Percentiles rank a stretch among this genome's conserved stretches.
Conservation (phyloP, 352 stramenopile genomes). For the Peronospora farinosa region DNA sequence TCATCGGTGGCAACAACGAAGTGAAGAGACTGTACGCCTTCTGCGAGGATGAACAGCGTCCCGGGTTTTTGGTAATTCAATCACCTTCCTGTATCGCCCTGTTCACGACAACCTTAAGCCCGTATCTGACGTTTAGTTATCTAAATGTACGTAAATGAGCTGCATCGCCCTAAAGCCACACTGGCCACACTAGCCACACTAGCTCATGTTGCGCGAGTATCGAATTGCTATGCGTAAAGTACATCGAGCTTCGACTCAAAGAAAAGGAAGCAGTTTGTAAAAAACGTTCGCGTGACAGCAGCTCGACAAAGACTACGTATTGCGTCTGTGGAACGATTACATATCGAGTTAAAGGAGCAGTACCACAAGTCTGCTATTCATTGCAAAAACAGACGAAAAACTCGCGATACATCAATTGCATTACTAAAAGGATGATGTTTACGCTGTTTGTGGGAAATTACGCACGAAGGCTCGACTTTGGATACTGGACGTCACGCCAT, state of each 20-base stretch:
- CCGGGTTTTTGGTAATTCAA: constrained; percentile 94
- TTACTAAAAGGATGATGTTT: constrained; percentile 89
- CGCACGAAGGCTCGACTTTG: constrained; percentile 83
- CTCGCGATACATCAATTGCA: constrained; percentile 50
- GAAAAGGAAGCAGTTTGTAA: too few relatives aligned
- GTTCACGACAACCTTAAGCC: constrained; percentile 89
- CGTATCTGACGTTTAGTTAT: constrained; percentile 90
- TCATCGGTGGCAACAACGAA: constrained; percentile 48
- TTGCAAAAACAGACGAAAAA: too few relatives aligned
- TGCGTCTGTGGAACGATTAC: too few relatives aligned
- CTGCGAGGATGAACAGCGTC: constrained; percentile 44
- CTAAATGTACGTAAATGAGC: constrained; percentile 82
- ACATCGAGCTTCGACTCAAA: too few relatives aligned
- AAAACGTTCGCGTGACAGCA: too few relatives aligned
- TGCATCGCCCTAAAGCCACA: constrained; percentile 64
- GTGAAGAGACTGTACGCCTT: constrained; percentile 55
- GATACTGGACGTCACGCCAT: constrained; percentile 88
- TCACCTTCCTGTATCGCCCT: constrained; percentile 85
- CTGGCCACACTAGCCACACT: constrained; percentile 69
- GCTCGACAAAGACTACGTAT: too few relatives aligned
- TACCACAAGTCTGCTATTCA: too few relatives aligned
- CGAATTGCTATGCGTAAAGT: too few relatives aligned
- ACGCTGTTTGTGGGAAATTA: constrained; percentile 91
- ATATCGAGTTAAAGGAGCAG: too few relatives aligned
- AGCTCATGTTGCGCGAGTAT: too few relatives aligned